Evolutionary conservation across 805 yeast species (phyloP).

Genomic region (Ogataea populi-albae): DNA sequence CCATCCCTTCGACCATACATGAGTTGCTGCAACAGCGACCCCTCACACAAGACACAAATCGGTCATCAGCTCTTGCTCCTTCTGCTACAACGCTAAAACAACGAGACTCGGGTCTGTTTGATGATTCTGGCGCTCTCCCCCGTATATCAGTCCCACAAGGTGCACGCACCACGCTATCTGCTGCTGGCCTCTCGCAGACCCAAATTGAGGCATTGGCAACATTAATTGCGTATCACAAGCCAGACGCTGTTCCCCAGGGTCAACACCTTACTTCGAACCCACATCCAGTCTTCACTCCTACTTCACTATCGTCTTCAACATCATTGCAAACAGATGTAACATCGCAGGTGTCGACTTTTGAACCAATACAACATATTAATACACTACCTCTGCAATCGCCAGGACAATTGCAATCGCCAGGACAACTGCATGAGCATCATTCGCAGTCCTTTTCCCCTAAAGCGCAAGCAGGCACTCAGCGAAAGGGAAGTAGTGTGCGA

Average conservation of each 20-base stretch:
- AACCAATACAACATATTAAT: slow-evolving; percentile 10
- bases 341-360: slow-evolving; percentile 14
- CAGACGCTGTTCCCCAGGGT: slow-evolving; percentile 17
- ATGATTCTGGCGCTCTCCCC: slow-evolving; percentile 34
- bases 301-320: slow-evolving; percentile 8
- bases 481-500: no score
- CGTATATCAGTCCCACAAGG: slow-evolving; percentile 70
- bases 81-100: background rate
- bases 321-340: slow-evolving; percentile 9
- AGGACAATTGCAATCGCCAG: no score
- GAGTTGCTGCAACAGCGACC: slow-evolving; percentile 19
- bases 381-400: no score
- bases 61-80: slow-evolving; percentile 1
- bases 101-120: background rate
- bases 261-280: background rate
- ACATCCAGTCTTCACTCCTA: slow-evolving; percentile 5
- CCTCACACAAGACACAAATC: slow-evolving; percentile 27
- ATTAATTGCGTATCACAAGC: slow-evolving; percentile 62
- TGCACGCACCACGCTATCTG: slow-evolving; percentile 58
- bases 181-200: slow-evolving; percentile 63
- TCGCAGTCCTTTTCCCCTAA: no score
- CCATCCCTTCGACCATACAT: slow-evolving; percentile 32
- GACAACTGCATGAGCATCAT: no score
- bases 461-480: no score
- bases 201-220: slow-evolving; percentile 76